Evolutionary conservation across 352 stramenopile genomes (phyloP).

Genomic region (Pythium coloratum): DNA sequence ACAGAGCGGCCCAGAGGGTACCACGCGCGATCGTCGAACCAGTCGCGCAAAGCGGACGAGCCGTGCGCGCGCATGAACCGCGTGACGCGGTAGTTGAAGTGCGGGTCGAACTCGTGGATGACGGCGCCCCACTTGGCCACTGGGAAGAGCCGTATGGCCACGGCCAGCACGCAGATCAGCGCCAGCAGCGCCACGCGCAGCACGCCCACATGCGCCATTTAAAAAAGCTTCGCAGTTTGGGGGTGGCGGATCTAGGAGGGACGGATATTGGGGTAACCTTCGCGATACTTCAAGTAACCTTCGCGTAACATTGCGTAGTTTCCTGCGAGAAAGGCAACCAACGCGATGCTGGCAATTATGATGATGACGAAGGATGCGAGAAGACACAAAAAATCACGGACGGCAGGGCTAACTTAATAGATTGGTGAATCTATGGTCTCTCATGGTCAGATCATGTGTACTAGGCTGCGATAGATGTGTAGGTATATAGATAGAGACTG

Average conservation of each 20-base stretch:
- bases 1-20: slow-evolving; percentile 92
- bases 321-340: too few species aligned
- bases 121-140: slow-evolving; percentile 90
- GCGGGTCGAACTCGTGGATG: slow-evolving; percentile 94
- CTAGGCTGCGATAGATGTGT: too few species aligned
- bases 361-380: too few species aligned
- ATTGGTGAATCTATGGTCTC: too few species aligned
- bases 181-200: slow-evolving; percentile 52
- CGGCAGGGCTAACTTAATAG: too few species aligned
- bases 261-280: slow-evolving; percentile 40
- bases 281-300: slow-evolving; percentile 36
- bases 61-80: slow-evolving; percentile 93
- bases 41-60: slow-evolving; percentile 93
- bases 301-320: slow-evolving; percentile 32
- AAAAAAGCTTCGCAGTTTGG: not conserved
- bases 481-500: too few species aligned
- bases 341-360: too few species aligned
- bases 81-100: slow-evolving; percentile 99
- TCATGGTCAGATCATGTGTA: too few species aligned
- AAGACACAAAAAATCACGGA: too few species aligned
- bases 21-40: slow-evolving; percentile 98
- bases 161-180: slow-evolving; percentile 86
- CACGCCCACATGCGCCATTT: not conserved
- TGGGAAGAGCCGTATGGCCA: slow-evolving; percentile 91
- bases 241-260: not conserved